Evolutionary conservation across 176 grass and related monocot genomes (phyloP), one percentile per base, ranked within the genome.

Genomic region (Oryza nivara): DNA sequence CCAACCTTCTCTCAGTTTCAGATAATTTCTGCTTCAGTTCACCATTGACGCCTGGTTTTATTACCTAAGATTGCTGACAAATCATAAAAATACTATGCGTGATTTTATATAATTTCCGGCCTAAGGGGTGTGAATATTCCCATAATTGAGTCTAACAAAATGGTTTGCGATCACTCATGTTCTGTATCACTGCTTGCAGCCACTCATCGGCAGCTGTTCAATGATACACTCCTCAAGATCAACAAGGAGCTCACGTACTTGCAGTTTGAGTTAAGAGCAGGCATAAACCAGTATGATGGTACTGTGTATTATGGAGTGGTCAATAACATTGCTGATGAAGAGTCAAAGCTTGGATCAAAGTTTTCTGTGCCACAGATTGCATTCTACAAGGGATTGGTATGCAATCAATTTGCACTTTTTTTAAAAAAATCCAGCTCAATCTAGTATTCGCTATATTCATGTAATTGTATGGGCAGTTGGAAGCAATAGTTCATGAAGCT

Each of bases 321-420:
- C 16, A 98, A 98, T 84, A 95, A 92, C 78, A 89, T 98, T 48
- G 83, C 74, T 38, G 89, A 95, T 8, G 89, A 95, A 56, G 91
- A 95, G 82, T 95, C 93, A 20, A 95, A 92, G 82, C 88, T 95
- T n/a, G 93, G 91, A 11, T 90, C 96, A 32, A 93, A 91, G 68
- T 98, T 95, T 86, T 98, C 93, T 3, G 83, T 93, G 76, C 91
- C 93, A 67, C 91, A 98, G 63, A 92, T 98, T 80, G 89, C 96
- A 49, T 95, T 89, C 86, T 98, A 94, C 88, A 98, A 95, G 83
- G 96, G 89, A 45, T 71, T 98, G 91, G 96, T 95, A 92, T n/a
- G 83, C 52, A 44, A 52, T 64, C 36, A 30, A 30, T 77, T 88
- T 51, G 47, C 47, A 1, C 52, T 73, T 69, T 13, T 61, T 68